phyloP scores from a whole-genome alignment of 495 filamentous ascomycete genomes.

The Rhypophila decipiens region DNA sequence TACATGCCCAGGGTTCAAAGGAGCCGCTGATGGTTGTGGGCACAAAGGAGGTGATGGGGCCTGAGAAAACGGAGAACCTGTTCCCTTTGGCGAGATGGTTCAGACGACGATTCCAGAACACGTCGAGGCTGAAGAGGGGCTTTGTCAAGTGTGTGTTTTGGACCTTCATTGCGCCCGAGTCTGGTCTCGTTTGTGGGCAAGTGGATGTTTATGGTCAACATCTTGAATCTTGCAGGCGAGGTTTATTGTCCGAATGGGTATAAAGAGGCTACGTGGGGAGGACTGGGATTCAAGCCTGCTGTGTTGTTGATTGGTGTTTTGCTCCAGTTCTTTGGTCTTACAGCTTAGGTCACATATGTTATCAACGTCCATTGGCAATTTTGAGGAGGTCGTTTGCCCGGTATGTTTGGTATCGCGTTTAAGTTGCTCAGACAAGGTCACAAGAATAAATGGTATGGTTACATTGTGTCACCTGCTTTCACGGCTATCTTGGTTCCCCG shows the following conservation, averaged over 20 bases:
- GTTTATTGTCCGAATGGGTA: slow-evolving; percentile 3
- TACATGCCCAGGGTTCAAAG: no score
- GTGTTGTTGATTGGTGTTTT: not conserved
- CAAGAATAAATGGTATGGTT: no score
- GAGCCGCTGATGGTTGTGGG: not conserved
- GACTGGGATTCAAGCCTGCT: slow-evolving; percentile 2
- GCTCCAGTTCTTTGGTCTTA: slow-evolving; percentile 1
- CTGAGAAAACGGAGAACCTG: not conserved
- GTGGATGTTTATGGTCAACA: slow-evolving; percentile 7
- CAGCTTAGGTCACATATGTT: no score
- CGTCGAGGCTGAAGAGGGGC: slow-evolving; percentile 3
- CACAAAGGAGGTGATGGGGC: no score
- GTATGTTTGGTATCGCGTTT: no score
- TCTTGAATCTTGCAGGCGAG: slow-evolving; percentile 3
- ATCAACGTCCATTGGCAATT: no score
- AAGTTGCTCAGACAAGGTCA: no score
- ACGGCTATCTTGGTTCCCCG: no score
- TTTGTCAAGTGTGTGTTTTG: slow-evolving; percentile 3
- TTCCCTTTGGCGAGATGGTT: slow-evolving; percentile 2
- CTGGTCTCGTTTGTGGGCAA: slow-evolving; percentile 4
- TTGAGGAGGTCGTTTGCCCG: no score
- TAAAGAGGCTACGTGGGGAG: slow-evolving; percentile 4
- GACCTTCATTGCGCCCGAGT: slow-evolving; percentile 3
- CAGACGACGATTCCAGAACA: not conserved
- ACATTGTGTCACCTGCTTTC: no score